Evolutionary conservation across 768 basidiomycete species (phyloP).

Genomic region (Podaxis sp.): DNA sequence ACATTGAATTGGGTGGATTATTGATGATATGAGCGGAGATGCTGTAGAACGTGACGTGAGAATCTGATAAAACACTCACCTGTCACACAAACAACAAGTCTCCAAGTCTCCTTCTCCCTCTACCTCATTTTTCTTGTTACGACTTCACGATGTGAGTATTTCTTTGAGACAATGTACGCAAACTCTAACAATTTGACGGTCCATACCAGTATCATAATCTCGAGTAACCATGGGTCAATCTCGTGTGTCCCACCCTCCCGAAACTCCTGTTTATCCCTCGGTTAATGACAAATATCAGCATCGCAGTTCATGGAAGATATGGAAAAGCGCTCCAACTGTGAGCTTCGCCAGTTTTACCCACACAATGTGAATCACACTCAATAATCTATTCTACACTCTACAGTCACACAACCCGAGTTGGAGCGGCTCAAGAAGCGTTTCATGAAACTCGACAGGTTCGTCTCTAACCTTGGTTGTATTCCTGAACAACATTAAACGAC

Average conservation of each 20-base stretch:
- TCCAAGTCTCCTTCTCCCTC: neutral
- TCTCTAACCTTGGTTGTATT: neutral
- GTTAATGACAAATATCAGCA: constrained; percentile 36
- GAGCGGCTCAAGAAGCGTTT: constrained; percentile 97
- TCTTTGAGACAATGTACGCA: too few species aligned
- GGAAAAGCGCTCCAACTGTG: constrained; percentile 97
- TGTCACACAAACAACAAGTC: neutral
- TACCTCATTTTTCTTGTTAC: neutral
- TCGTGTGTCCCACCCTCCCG: neutral
- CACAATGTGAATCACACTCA: constrained; percentile 9
- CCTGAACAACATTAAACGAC: neutral
- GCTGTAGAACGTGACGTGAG: constrained; percentile 9
- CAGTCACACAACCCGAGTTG: constrained; percentile 93
- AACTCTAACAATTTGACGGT: neutral
- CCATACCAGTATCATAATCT: neutral
- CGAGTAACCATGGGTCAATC: constrained; percentile 12
- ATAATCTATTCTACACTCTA: constrained; percentile 5
- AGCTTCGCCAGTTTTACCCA: constrained; percentile 31
- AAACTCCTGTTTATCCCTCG: neutral
- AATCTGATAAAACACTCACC: constrained; percentile 10
- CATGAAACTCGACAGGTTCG: constrained; percentile 95
- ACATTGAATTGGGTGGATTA: neutral
- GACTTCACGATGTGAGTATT: neutral
- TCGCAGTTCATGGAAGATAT: constrained; percentile 98
- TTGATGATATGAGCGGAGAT: neutral